These are phyloP conservation scores for Phytophthora hibernalis DNA, from an alignment of 352 stramenopile species.

Conservation along the genomic window DNA sequence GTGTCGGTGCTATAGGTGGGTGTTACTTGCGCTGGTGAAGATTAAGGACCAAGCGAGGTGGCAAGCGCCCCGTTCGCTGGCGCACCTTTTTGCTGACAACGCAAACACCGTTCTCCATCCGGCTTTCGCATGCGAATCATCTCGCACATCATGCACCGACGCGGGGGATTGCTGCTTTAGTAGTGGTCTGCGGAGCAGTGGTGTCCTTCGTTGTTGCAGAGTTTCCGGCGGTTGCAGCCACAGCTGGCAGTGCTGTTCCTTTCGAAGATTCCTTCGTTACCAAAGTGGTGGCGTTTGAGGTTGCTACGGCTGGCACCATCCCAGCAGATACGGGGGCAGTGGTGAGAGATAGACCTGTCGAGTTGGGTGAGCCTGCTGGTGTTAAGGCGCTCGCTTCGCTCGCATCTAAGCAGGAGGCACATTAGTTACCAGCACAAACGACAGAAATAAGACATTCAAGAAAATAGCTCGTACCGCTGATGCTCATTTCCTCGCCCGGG, in stretches of 20 bases:
- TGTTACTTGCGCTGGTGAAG: not conserved
- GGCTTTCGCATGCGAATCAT: conserved; percentile 57
- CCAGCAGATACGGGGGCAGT: conserved; percentile 2
- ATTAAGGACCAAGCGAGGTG: conserved; percentile 16
- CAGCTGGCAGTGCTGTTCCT: not conserved
- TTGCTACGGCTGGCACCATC: not conserved
- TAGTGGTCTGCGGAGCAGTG: not conserved
- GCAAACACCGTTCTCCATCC: conserved; percentile 44
- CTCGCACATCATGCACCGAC: conserved; percentile 50
- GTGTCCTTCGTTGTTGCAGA: conserved; percentile 5
- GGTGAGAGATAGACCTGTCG: not conserved
- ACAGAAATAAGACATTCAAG: not conserved
- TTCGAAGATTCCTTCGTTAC: not conserved
- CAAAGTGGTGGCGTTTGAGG: conserved; percentile 1
- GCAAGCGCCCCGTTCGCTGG: conserved; percentile 5
- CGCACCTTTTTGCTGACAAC: conserved; percentile 38
- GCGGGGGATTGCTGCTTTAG: conserved; percentile 16
- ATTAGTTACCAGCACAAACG: not conserved
- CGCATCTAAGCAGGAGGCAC: conserved; percentile 18
- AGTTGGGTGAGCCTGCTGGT: conserved; percentile 5
- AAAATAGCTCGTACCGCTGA: conserved; percentile 32
- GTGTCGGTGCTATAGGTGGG: not conserved
- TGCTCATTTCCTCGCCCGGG: conserved; percentile 42
- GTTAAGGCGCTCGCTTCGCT: conserved; percentile 15
- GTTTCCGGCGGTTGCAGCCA: conserved; percentile 2